Percentiles rank a stretch among this genome's conserved stretches.
Evolutionary conservation across 2,329 filamentous ascomycete genomes (phyloP).

Genomic region (Trichoderma semiorbis): DNA sequence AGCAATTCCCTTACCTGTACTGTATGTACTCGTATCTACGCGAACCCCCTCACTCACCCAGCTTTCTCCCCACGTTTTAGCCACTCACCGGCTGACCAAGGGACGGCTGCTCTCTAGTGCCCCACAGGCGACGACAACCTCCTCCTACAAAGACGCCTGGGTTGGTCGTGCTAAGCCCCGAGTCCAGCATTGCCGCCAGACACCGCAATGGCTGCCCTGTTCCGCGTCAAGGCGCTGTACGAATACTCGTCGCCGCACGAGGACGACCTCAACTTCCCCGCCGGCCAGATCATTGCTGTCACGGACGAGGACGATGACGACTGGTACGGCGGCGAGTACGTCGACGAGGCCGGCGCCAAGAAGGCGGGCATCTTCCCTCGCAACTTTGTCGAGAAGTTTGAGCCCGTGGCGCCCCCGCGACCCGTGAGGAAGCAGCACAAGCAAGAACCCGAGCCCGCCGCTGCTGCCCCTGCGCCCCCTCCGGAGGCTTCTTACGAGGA

Average conservation of each 20-base stretch:
- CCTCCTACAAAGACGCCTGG: constrained; percentile 17
- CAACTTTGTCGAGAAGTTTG: constrained; percentile 96
- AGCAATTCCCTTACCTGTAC: not conserved
- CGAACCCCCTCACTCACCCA: constrained; percentile 15
- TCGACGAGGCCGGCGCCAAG: constrained; percentile 69
- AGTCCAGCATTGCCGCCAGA: constrained; percentile 14
- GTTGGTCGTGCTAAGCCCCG: constrained; percentile 7
- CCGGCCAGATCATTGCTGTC: constrained; percentile 89
- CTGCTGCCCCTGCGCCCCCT: constrained; percentile 31
- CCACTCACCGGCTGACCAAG: constrained; percentile 18
- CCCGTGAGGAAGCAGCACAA: constrained; percentile 75
- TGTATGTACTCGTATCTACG: not conserved
- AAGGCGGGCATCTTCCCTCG: constrained; percentile 87
- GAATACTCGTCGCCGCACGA: constrained; percentile 92
- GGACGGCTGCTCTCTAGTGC: constrained; percentile 12
- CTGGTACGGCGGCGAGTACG: constrained; percentile 89
- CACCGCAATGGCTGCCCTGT: constrained; percentile 66
- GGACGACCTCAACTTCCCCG: constrained; percentile 84
- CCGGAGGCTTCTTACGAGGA: constrained; percentile 34
- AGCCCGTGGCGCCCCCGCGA: constrained; percentile 84
- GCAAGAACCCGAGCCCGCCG: constrained; percentile 45
- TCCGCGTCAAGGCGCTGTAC: constrained; percentile 94
- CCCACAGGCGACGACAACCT: constrained; percentile 19
- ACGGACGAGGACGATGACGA: constrained; percentile 89
- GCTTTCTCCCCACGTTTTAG: constrained; percentile 12